Conservation (phyloP, 768 basidiomycete genomes). For the Pleurotus salmoneostramineus region DNA sequence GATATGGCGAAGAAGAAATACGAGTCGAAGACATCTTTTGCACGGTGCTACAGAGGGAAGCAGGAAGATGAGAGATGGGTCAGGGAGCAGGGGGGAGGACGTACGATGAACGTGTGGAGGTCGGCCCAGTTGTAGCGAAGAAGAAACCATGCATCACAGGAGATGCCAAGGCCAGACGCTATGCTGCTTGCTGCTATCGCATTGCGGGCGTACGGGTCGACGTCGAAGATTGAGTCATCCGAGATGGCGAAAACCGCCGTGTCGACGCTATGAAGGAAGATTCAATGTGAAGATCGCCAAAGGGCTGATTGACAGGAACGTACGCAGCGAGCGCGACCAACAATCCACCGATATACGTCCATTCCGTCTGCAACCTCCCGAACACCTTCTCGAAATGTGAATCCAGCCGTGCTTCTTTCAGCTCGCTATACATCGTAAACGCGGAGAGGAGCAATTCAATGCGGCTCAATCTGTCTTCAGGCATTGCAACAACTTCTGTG, state of each 20-base stretch:
- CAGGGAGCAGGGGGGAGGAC: slow-evolving; percentile 13
- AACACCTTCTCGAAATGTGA: slow-evolving; percentile 51
- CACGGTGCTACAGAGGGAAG: slow-evolving; percentile 29
- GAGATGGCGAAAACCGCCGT: slow-evolving; percentile 66
- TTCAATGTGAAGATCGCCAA: neutral
- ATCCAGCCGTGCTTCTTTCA: slow-evolving; percentile 41
- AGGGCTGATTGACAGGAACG: slow-evolving; percentile 12
- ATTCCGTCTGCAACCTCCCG: slow-evolving; percentile 49
- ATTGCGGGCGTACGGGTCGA: slow-evolving; percentile 41
- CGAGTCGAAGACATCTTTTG: slow-evolving; percentile 52
- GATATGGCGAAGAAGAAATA: slow-evolving; percentile 71
- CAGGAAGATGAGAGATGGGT: neutral
- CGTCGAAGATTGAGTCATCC: slow-evolving; percentile 43
- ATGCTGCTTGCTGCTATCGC: slow-evolving; percentile 57
- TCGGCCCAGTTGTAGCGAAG: slow-evolving; percentile 56
- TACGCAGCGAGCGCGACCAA: slow-evolving; percentile 60
- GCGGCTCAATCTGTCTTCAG: slow-evolving; percentile 17
- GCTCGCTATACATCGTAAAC: slow-evolving; percentile 55
- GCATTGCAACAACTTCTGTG: slow-evolving; percentile 34
- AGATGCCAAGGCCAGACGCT: slow-evolving; percentile 61
- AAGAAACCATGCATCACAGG: slow-evolving; percentile 63
- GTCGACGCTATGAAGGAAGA: slow-evolving; percentile 27
- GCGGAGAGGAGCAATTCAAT: slow-evolving; percentile 38
- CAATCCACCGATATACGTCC: slow-evolving; percentile 62
- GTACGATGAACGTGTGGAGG: slow-evolving; percentile 48